Evolutionary conservation across 2,329 filamentous ascomycete genomes (phyloP).

Genomic region (Magnaporthiopsis rhizophila): DNA sequence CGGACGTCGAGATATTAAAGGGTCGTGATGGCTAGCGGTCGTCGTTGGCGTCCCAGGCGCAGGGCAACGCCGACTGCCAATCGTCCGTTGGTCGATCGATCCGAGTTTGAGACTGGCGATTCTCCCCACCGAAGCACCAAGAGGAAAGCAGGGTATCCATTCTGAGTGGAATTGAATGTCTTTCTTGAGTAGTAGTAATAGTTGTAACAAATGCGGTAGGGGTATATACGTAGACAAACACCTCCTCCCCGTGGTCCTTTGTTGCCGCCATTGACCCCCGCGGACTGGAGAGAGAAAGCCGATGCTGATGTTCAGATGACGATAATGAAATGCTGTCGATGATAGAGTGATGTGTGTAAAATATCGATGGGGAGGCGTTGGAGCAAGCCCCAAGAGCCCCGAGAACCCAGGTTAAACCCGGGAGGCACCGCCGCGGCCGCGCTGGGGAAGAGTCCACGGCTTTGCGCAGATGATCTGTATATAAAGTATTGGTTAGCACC

Average conservation of each 20-base stretch:
- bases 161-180: not conserved
- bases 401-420: constrained; percentile 10
- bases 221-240: constrained; percentile 7
- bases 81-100: not conserved
- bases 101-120: too few relatives aligned
- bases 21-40: not conserved
- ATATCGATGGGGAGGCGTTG: not conserved
- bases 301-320: not conserved
- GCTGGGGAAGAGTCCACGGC: constrained; percentile 62
- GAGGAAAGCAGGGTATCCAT: not conserved
- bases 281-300: constrained; percentile 5
- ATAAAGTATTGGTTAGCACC: constrained; percentile 10
- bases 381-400: not conserved
- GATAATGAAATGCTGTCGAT: not conserved
- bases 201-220: constrained; percentile 5
- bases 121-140: not conserved
- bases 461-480: constrained; percentile 56
- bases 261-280: not conserved
- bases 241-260: not conserved
- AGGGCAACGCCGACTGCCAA: not conserved
- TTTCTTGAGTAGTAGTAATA: not conserved
- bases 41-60: not conserved
- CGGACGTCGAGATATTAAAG: not conserved
- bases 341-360: not conserved
- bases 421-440: constrained; percentile 25